These are phyloP conservation scores for Malus sylvestris DNA, from an alignment of 306 rosid genomes.

Conservation along the genomic window DNA sequence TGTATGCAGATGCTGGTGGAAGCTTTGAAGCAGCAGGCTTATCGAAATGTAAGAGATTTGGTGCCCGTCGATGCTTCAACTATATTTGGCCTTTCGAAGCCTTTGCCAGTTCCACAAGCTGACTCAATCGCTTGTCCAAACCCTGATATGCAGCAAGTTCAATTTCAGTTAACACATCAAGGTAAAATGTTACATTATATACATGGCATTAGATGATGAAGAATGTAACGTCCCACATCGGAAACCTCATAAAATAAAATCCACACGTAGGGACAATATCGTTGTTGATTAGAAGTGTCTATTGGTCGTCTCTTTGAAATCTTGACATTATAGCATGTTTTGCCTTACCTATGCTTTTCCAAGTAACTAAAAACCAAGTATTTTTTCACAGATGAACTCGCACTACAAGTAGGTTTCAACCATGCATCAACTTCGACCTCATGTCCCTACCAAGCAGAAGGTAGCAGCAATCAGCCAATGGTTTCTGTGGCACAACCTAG, in stretches of 20 bases:
- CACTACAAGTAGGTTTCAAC: background rate
- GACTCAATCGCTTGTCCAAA: constrained; percentile 11
- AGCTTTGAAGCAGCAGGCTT: constrained; percentile 12
- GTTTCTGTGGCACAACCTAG: background rate
- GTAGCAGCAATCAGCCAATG: constrained; percentile 5
- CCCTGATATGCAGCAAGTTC: constrained; percentile 16
- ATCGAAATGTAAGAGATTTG: constrained; percentile 3
- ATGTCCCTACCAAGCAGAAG: constrained; percentile 16
- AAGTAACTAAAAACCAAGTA: background rate
- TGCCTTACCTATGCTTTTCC: background rate
- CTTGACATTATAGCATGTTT: background rate
- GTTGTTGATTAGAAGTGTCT: no score
- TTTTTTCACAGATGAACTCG: constrained; percentile 31
- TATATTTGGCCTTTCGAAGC: constrained; percentile 5
- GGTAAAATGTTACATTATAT: constrained; percentile 19
- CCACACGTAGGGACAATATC: background rate
- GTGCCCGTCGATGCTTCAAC: constrained; percentile 13
- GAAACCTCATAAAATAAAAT: background rate
- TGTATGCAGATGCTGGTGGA: constrained; percentile 15
- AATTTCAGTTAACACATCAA: constrained; percentile 15
- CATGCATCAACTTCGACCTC: constrained; percentile 17
- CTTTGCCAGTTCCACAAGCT: constrained; percentile 14
- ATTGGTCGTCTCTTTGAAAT: background rate
- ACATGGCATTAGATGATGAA: background rate
- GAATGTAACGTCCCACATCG: background rate